Conservation (phyloP, 495 filamentous ascomycete genomes). For the Annulohypoxylon moriforme region DNA sequence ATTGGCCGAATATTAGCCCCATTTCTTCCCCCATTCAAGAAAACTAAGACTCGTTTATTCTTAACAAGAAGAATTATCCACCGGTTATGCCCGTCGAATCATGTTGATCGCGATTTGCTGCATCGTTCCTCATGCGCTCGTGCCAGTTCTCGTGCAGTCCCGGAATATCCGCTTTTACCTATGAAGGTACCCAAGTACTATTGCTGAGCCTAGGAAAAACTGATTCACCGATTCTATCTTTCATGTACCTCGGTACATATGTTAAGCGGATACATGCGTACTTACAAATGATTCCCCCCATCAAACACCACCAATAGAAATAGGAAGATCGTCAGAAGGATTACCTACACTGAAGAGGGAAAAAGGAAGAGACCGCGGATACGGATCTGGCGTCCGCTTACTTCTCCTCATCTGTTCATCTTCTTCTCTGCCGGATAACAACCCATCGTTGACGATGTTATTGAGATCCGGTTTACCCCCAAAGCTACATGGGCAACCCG, state of each 20-base stretch:
- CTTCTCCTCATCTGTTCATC: constrained; percentile 27
- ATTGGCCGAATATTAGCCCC: constrained; percentile 28
- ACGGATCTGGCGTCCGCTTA: neutral
- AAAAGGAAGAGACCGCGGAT: constrained; percentile 15
- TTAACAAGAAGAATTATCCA: constrained; percentile 33
- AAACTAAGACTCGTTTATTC: constrained; percentile 22
- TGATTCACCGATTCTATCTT: constrained; percentile 12
- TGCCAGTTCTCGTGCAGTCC: neutral
- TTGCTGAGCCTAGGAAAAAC: constrained; percentile 20
- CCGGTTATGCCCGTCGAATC: constrained; percentile 35
- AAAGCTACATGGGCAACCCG: neutral
- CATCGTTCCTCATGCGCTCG: constrained; percentile 10
- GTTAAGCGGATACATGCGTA: neutral
- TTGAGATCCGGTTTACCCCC: constrained; percentile 12
- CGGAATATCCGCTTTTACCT: neutral
- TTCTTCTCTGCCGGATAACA: constrained; percentile 24
- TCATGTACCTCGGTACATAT: neutral
- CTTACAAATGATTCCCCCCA: neutral
- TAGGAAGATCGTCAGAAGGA: neutral
- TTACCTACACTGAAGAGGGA: neutral
- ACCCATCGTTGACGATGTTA: constrained; percentile 3
- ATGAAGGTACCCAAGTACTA: neutral
- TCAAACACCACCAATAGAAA: neutral
- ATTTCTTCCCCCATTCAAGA: constrained; percentile 13
- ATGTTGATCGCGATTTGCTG: constrained; percentile 38